Evolutionary conservation across 2,329 filamentous ascomycete genomes (phyloP).

Genomic region (Magnaporthiopsis poae): DNA sequence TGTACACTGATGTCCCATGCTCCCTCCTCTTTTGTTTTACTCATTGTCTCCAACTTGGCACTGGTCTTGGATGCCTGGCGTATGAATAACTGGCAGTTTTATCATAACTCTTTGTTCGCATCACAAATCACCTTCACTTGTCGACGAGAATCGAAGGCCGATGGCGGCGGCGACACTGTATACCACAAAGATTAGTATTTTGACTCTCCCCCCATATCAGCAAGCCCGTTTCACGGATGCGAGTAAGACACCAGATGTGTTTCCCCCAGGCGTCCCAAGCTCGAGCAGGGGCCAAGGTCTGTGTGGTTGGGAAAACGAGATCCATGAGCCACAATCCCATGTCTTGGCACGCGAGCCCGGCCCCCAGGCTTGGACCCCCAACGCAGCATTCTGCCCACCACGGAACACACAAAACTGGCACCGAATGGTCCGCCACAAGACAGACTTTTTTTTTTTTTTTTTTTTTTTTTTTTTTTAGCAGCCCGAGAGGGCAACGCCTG

Average conservation of each 20-base stretch:
- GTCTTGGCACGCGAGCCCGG: not conserved
- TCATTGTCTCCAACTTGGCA: not conserved
- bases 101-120: not conserved
- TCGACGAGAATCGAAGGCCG: not conserved
- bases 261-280: not conserved
- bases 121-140: not conserved
- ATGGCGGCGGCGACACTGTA: not conserved
- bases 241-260: constrained; percentile 1
- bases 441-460: not conserved
- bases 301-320: not conserved
- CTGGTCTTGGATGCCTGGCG: not conserved
- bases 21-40: not conserved
- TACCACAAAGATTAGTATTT: not conserved
- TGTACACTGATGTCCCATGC: not conserved
- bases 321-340: not conserved
- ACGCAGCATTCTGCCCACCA: not conserved
- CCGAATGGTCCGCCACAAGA: no score
- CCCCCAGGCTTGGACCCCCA: not conserved
- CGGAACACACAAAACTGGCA: not conserved
- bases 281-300: not conserved
- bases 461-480: not conserved
- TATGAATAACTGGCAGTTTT: not conserved
- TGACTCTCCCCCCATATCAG: not conserved
- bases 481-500: not conserved
- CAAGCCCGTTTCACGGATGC: not conserved